Conservation (phyloP, 23 red algal species). For the Gracilaria caudata region DNA sequence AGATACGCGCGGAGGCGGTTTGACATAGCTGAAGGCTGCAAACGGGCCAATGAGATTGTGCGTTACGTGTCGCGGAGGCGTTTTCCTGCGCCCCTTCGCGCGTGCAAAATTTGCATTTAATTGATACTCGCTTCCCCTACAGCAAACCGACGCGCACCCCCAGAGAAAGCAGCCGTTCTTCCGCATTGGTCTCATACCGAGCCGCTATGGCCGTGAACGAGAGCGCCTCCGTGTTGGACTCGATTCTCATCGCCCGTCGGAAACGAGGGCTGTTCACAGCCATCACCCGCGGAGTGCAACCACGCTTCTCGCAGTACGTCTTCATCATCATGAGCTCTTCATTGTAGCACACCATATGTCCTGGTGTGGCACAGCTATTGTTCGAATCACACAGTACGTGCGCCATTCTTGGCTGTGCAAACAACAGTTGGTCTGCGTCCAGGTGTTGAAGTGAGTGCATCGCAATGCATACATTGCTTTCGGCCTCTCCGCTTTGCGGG, state of each 20-base stretch:
- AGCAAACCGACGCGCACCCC: neutral
- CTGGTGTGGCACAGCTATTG: slow-evolving; percentile 34
- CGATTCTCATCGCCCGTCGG: neutral
- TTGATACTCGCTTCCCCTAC: too few relatives aligned
- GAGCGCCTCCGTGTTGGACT: neutral
- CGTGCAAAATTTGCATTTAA: too few relatives aligned
- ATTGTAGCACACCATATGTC: slow-evolving; percentile 15
- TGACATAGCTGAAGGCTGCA: too few relatives aligned
- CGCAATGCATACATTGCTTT: slow-evolving; percentile 6
- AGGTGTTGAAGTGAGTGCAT: neutral
- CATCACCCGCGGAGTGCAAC: neutral
- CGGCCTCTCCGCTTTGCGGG: too few relatives aligned
- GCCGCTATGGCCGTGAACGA: slow-evolving; percentile 32
- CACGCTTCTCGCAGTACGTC: slow-evolving; percentile 7
- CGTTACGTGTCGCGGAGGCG: too few relatives aligned
- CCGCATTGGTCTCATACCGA: neutral
- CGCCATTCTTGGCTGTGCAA: neutral
- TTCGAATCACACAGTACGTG: slow-evolving; percentile 16
- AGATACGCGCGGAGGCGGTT: too few relatives aligned
- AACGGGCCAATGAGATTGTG: too few relatives aligned
- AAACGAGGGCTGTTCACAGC: slow-evolving; percentile 29
- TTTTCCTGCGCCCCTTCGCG: too few relatives aligned
- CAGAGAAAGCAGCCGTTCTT: neutral
- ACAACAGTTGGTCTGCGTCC: neutral
- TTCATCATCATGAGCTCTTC: slow-evolving; percentile 40